These are phyloP conservation scores for Notholithocarpus densiflorus DNA, from an alignment of 306 rosid species.

Conservation along the genomic window DNA sequence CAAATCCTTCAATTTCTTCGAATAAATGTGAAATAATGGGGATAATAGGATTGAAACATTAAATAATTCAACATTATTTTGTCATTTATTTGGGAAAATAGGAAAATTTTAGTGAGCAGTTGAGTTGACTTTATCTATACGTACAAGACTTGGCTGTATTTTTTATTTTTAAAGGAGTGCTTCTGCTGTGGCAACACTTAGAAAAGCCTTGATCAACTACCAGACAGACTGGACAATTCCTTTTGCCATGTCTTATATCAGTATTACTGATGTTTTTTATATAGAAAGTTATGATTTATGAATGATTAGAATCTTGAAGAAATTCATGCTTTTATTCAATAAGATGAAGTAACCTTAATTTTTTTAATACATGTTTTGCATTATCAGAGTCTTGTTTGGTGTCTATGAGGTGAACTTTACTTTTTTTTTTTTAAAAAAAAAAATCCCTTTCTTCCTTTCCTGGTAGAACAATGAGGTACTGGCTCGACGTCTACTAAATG, in stretches of 20 bases:
- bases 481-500: conserved; percentile 66
- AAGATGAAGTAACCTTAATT: background rate
- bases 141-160: too few species aligned
- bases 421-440: background rate
- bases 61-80: too few species aligned
- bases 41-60: too few species aligned
- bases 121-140: too few species aligned
- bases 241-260: background rate
- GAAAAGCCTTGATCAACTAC: background rate
- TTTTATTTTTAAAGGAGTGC: too few species aligned
- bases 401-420: background rate
- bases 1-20: background rate
- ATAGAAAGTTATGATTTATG: background rate
- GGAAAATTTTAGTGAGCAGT: too few species aligned
- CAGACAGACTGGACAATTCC: background rate
- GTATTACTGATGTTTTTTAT: background rate
- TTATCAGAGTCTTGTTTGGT: background rate
- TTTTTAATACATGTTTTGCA: background rate
- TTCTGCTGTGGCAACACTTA: background rate
- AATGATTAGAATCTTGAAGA: background rate
- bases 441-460: conserved; percentile 8
- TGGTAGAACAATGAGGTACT: conserved; percentile 58
- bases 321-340: background rate
- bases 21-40: background rate
- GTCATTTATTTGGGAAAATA: too few species aligned